A percentile compares a stretch with the other conserved stretches of the same genome.
These are phyloP conservation scores for Fusarium austroafricanum DNA, from an alignment of 2,329 filamentous ascomycete genomes.

Conservation along the genomic window DNA sequence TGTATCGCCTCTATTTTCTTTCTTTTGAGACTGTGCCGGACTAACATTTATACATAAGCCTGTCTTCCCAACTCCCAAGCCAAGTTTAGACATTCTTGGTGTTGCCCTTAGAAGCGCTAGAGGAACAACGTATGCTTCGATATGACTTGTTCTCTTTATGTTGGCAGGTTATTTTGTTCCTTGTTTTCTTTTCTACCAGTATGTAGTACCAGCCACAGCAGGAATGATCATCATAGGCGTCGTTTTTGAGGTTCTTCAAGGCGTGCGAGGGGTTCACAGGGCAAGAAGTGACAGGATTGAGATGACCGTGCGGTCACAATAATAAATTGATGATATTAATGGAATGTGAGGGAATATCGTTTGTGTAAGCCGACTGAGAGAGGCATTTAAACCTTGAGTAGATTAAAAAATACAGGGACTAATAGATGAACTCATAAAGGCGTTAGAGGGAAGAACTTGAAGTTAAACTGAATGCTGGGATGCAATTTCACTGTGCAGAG, in stretches of 20 bases:
- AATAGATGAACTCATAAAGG: background rate
- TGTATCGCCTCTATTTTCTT: background rate
- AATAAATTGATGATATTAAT: background rate
- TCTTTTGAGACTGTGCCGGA: background rate
- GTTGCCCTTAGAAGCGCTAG: conserved; percentile 6
- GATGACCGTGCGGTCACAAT: background rate
- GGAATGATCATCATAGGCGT: background rate
- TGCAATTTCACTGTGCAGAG: too few species aligned
- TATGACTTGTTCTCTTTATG: conserved; percentile 5
- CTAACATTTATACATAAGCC: background rate
- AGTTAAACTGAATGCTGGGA: too few species aligned
- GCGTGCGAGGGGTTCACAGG: background rate
- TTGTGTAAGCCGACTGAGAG: background rate
- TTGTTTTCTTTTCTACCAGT: conserved; percentile 16
- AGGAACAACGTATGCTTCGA: conserved; percentile 1
- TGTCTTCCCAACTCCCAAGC: background rate
- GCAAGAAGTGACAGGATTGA: background rate
- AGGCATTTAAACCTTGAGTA: too few species aligned
- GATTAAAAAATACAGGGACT: too few species aligned
- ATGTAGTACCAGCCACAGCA: conserved; percentile 5
- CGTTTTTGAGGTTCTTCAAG: conserved; percentile 2
- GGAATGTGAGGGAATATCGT: background rate
- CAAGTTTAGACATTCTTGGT: conserved; percentile 4
- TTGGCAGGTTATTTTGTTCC: background rate
- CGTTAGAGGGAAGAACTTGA: too few species aligned